Conservation (phyloP, 306 rosid genomes). For the Phaseolus lunatus region DNA sequence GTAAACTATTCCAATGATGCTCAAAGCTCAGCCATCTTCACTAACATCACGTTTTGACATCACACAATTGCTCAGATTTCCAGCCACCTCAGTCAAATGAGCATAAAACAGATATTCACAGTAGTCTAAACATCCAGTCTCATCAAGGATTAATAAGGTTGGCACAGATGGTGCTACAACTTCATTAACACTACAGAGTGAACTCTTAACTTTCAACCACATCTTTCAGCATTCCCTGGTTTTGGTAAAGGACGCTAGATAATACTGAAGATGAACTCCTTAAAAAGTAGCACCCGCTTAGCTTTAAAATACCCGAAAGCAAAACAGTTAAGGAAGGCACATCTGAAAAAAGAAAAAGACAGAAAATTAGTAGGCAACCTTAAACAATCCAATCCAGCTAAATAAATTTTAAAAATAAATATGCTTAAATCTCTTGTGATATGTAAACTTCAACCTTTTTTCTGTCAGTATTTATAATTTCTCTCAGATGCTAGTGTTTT, state of each 20-base stretch:
- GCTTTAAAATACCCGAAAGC: slow-evolving; percentile 37
- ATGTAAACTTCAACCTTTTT: background rate
- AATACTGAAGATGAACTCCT: slow-evolving; percentile 32
- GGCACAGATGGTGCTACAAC: slow-evolving; percentile 55
- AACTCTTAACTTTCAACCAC: slow-evolving; percentile 68
- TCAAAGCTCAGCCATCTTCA: slow-evolving; percentile 78
- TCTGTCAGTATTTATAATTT: slow-evolving; percentile 3
- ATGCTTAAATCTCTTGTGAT: background rate
- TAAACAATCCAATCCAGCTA: slow-evolving; percentile 18
- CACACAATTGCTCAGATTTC: slow-evolving; percentile 45
- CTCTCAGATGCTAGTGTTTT: slow-evolving; percentile 4
- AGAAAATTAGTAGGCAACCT: slow-evolving; percentile 9
- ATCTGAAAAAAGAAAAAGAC: slow-evolving; percentile 51
- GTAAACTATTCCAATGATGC: slow-evolving; percentile 38
- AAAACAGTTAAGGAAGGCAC: slow-evolving; percentile 4
- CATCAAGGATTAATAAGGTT: slow-evolving; percentile 54
- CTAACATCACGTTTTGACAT: slow-evolving; percentile 59
- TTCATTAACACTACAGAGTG: slow-evolving; percentile 54
- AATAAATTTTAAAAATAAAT: background rate
- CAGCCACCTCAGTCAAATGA: slow-evolving; percentile 50
- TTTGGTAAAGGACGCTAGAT: slow-evolving; percentile 51
- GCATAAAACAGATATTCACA: slow-evolving; percentile 42
- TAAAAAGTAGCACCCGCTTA: slow-evolving; percentile 39
- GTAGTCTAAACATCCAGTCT: slow-evolving; percentile 54
- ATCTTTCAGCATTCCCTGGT: slow-evolving; percentile 96